A percentile compares a stretch with the other conserved stretches of the same genome.
Evolutionary conservation across 2,329 filamentous ascomycete species (phyloP).

Genomic region (Trichoderma cornu-damae): DNA sequence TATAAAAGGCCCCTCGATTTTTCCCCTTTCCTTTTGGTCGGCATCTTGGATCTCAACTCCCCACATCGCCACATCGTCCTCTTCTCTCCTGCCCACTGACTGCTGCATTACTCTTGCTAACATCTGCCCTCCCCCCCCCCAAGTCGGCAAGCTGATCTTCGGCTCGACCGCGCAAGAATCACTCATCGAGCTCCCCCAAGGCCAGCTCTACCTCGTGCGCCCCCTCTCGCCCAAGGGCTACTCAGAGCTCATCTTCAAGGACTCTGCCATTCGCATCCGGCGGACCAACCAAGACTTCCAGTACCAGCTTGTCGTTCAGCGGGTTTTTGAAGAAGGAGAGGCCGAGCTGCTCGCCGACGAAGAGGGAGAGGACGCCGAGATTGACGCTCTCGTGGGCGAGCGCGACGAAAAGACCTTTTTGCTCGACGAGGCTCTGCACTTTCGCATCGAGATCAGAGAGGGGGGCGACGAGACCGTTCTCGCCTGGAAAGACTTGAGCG

Average conservation of each 20-base stretch:
- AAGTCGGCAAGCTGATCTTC: conserved; percentile 91
- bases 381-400: conserved; percentile 68
- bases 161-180: conserved; percentile 82
- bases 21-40: not conserved
- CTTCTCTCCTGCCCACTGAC: not conserved
- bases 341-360: conserved; percentile 87
- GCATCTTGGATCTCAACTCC: not conserved
- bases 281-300: conserved; percentile 92
- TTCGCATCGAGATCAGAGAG: conserved; percentile 76
- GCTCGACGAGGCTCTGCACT: conserved; percentile 85
- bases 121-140: not conserved
- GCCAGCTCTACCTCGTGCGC: conserved; percentile 94
- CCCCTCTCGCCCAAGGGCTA: conserved; percentile 95
- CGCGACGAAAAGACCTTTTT: conserved; percentile 97
- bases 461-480: conserved; percentile 79
- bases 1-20: conserved; percentile 3
- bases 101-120: not conserved
- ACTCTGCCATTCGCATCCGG: conserved; percentile 86
- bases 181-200: conserved; percentile 89
- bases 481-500: conserved; percentile 91
- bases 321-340: conserved; percentile 96
- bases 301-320: conserved; percentile 93
- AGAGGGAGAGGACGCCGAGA: conserved; percentile 73
- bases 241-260: conserved; percentile 97
- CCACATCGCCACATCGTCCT: not conserved